phyloP scores from a whole-genome alignment of 2,329 filamentous ascomycete species.

The Penicillium sp. region DNA sequence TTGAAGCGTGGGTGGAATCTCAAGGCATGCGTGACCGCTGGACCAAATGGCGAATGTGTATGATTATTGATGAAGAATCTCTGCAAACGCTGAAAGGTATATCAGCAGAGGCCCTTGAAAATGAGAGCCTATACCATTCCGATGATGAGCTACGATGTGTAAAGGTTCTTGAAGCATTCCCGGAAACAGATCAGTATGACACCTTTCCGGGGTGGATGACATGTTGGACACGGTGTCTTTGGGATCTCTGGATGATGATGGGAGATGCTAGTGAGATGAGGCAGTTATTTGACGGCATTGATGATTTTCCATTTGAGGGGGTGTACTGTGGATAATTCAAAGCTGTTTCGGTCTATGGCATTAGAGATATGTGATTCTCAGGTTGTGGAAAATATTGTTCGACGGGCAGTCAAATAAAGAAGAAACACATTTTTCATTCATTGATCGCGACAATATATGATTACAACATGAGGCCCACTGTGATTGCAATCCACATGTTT shows the following conservation, averaged over 20 bases:
- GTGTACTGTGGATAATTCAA: conserved; percentile 6
- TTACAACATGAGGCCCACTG: no score
- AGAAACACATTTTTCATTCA: no score
- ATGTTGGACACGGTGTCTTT: conserved; percentile 13
- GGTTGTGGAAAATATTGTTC: no score
- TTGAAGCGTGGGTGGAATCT: conserved; percentile 10
- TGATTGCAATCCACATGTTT: no score
- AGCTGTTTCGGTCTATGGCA: no score
- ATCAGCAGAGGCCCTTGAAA: conserved; percentile 8
- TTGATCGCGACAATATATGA: no score
- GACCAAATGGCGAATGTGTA: conserved; percentile 14
- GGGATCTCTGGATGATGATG: conserved; percentile 14
- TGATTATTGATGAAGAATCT: conserved; percentile 19
- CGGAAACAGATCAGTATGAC: conserved; percentile 11
- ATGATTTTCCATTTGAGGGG: background rate
- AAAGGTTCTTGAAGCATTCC: conserved; percentile 17
- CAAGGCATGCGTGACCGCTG: conserved; percentile 12
- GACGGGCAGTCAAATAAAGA: no score
- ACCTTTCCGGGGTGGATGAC: conserved; percentile 14
- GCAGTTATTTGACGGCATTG: conserved; percentile 8
- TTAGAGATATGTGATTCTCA: no score
- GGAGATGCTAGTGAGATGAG: conserved; percentile 18
- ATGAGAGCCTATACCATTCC: background rate
- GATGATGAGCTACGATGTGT: conserved; percentile 10
- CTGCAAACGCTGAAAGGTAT: conserved; percentile 14